These are phyloP conservation scores for Cladophialophora immunda DNA, from an alignment of 2,329 filamentous ascomycete genomes.

Conservation along the genomic window DNA sequence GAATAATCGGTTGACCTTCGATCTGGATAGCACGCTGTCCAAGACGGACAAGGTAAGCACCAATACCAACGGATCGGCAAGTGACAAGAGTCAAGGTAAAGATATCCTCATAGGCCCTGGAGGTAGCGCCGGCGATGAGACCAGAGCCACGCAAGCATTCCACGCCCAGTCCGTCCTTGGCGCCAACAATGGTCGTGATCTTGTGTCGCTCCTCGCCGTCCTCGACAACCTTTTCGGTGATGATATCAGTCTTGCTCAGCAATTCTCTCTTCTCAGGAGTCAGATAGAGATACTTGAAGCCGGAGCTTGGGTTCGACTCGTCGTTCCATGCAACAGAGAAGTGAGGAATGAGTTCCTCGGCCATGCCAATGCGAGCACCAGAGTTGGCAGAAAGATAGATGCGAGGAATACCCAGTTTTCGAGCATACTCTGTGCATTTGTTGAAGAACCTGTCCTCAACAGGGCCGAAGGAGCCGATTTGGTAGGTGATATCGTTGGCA, in stretches of 20 bases:
- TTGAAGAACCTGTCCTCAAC: slow-evolving; percentile 98
- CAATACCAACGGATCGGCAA: slow-evolving; percentile 98
- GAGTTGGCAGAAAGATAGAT: slow-evolving; percentile 99
- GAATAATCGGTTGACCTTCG: slow-evolving; percentile 97
- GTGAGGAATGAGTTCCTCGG: slow-evolving; percentile 94
- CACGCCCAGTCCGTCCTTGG: slow-evolving; percentile 95
- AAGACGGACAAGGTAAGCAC: slow-evolving; percentile 97
- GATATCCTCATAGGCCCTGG: slow-evolving; percentile 96
- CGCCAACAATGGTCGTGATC: slow-evolving; percentile 91
- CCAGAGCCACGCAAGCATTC: slow-evolving; percentile 97
- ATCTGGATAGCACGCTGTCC: slow-evolving; percentile 99
- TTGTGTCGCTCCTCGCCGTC: slow-evolving; percentile 90
- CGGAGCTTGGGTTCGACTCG: slow-evolving; percentile 76
- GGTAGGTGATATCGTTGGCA: slow-evolving; percentile 99
- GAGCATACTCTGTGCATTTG: slow-evolving; percentile 96
- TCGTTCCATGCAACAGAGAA: slow-evolving; percentile 99
- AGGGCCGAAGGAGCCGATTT: slow-evolving; percentile 97
- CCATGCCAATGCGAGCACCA: slow-evolving; percentile 94
- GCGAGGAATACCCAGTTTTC: slow-evolving; percentile 91
- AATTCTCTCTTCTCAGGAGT: slow-evolving; percentile 84
- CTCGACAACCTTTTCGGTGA: slow-evolving; percentile 87
- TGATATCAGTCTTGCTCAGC: slow-evolving; percentile 82
- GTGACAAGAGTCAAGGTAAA: slow-evolving; percentile 98
- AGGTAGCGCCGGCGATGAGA: slow-evolving; percentile 97
- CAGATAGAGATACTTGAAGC: slow-evolving; percentile 97